phyloP scores from a whole-genome alignment of 1,284 basidiomycete genomes.

The Vanrija humicola region DNA sequence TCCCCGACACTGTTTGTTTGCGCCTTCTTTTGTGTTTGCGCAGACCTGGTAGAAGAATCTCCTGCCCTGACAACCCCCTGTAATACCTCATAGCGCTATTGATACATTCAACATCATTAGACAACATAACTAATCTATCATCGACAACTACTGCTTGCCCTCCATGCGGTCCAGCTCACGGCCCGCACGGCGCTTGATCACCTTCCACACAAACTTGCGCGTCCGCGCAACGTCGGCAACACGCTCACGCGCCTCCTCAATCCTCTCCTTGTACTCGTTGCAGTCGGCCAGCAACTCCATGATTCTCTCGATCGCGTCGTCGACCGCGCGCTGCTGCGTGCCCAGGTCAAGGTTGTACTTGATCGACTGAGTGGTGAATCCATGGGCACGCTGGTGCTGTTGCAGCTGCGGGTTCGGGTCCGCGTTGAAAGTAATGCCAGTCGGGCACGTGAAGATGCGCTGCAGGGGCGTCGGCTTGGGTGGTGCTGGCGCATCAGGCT shows the following conservation, averaged over 20 bases:
- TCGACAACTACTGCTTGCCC: slow-evolving; percentile 6
- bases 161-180: slow-evolving; percentile 35
- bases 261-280: slow-evolving; percentile 52
- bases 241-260: slow-evolving; percentile 53
- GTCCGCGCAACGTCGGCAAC: slow-evolving; percentile 51
- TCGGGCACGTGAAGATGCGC: slow-evolving; percentile 42
- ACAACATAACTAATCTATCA: neutral
- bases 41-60: too few species aligned
- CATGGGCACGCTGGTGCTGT: too few species aligned
- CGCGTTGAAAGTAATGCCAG: slow-evolving; percentile 43
- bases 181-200: slow-evolving; percentile 47
- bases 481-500: neutral
- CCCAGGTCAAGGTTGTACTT: slow-evolving; percentile 44
- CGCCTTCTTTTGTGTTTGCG: too few species aligned
- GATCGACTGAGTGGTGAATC: slow-evolving; percentile 11
- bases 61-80: too few species aligned
- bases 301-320: slow-evolving; percentile 47
- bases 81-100: too few species aligned
- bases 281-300: slow-evolving; percentile 52
- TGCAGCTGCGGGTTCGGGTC: slow-evolving; percentile 17
- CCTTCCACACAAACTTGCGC: slow-evolving; percentile 51
- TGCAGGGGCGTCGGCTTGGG: slow-evolving; percentile 40
- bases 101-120: neutral
- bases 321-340: slow-evolving; percentile 43
- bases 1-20: too few species aligned